Percentiles rank a stretch among this genome's conserved stretches.
Conservation (phyloP, 257 asterid species). For the Solanum pinnatisectum region DNA sequence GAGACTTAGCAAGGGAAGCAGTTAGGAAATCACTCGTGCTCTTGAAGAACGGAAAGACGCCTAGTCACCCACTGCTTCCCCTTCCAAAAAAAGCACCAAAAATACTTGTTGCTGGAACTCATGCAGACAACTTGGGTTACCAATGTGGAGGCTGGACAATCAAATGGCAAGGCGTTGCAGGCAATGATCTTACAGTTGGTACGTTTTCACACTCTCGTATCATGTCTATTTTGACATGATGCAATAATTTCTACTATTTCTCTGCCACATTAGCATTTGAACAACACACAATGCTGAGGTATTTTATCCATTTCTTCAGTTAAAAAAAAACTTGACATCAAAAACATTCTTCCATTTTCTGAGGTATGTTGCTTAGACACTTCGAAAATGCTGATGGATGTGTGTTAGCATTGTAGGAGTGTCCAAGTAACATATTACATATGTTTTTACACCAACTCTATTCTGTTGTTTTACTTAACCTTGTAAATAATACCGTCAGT, state of each 20-base stretch:
- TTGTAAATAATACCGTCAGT: background rate
- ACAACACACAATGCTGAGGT: background rate
- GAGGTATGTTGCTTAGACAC: background rate
- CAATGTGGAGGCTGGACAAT: conserved; percentile 98
- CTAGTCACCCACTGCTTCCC: conserved; percentile 51
- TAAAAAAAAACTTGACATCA: background rate
- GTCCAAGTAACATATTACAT: background rate
- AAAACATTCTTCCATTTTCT: background rate
- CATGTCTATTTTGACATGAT: background rate
- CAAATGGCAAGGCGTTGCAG: conserved; percentile 67
- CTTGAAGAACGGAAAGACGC: conserved; percentile 51
- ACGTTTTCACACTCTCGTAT: background rate
- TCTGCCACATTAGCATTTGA: background rate
- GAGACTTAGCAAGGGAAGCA: conserved; percentile 91
- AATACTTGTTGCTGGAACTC: conserved; percentile 71
- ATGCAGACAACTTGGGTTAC: conserved; percentile 78
- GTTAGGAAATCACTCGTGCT: conserved; percentile 83
- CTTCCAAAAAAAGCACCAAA: conserved; percentile 62
- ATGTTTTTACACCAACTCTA: background rate
- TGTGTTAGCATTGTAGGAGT: background rate
- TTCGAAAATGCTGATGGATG: background rate
- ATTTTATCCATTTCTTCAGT: too few relatives aligned
- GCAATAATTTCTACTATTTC: background rate
- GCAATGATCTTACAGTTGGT: conserved; percentile 68
- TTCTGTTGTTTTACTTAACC: background rate